phyloP scores from a whole-genome alignment of 768 basidiomycete species.

The Gautieria morchelliformis region DNA sequence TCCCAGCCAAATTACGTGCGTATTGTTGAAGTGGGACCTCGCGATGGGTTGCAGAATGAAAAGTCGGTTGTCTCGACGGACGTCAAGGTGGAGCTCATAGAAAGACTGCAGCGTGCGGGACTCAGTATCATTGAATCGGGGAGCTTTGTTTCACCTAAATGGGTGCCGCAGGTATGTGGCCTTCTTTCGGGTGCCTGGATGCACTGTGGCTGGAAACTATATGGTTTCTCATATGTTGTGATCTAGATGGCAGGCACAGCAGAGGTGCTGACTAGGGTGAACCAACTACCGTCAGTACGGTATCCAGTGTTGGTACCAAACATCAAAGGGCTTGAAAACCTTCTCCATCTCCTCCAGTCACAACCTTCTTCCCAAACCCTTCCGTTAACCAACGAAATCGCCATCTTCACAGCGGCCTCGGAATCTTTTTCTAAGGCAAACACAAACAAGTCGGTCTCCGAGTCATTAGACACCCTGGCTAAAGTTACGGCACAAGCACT shows the following conservation, averaged over 20 bases:
- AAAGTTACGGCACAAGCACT: conserved; percentile 53
- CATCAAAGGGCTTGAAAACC: conserved; percentile 60
- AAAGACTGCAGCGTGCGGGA: conserved; percentile 62
- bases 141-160: conserved; percentile 87
- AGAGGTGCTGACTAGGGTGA: conserved; percentile 54
- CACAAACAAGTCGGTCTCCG: conserved; percentile 63
- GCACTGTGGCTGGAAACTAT: not conserved
- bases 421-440: conserved; percentile 83
- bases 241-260: conserved; percentile 79
- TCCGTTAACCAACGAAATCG: conserved; percentile 69
- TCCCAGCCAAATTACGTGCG: conserved; percentile 15
- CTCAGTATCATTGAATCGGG: conserved; percentile 68
- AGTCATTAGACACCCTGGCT: conserved; percentile 56
- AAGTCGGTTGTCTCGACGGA: conserved; percentile 59
- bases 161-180: conserved; percentile 74
- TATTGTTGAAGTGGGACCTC: conserved; percentile 84
- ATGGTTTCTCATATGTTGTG: not conserved
- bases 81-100: conserved; percentile 72
- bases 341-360: conserved; percentile 45
- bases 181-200: not conserved
- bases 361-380: conserved; percentile 26
- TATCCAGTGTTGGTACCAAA: conserved; percentile 82
- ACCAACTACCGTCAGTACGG: conserved; percentile 43
- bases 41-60: conserved; percentile 91
- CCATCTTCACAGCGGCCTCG: conserved; percentile 83